Base-by-base conservation (phyloP, 2,329 filamentous ascomycete species). In the Cercospora nicotianae region DNA sequence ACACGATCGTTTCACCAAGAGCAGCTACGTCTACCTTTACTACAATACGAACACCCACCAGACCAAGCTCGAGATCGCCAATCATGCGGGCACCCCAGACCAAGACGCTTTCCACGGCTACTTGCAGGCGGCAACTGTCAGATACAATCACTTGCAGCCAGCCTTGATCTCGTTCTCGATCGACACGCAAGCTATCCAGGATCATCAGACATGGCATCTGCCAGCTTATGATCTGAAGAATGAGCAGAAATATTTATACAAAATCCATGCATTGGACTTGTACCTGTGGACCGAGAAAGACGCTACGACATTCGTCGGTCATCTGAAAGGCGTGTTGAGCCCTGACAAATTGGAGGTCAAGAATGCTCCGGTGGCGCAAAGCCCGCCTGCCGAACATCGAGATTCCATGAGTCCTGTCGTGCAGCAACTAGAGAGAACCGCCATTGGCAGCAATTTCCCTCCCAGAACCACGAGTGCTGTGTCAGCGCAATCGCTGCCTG, bases 1-100 rank as follows among this genome's bases (percentile, higher is more conserved):
- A n/a, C 91, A 94, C 78, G 90, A 94, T 79, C 88, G 91, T 62
- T 94, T 94, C 78, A 89, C 92, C 79, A 91, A 91, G 78, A 87
- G 89, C 58, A 93, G 90, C 7, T 94, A 94, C 77, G 86, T 94
- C 66, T 94, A 94, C 76, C 82, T 94, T 5, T 93, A 92, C 77
- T 90, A 93, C 78, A 90, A 92, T 76, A 86, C 90, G 12, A 83
- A 83, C 69, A 86, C 89, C 72, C 84, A 87, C 69, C 85, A 87
- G 68, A 90, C 90, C 70, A 89, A 91, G 72, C 82, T 94, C 71
- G 91, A 94, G 79, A 83, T 94, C 69, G 91, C 91, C 53, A 94
- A 94, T 75, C 83, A 89, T 73, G 86, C 90, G 8, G 91, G 91
- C 63, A 90, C 87, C 3, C 86, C 90, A 1, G 86, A 90, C n/a